Percentiles rank a stretch among this genome's conserved stretches.
Evolutionary conservation across 1,284 basidiomycete genomes (phyloP).

Genomic region (Apiotrichum siamense): DNA sequence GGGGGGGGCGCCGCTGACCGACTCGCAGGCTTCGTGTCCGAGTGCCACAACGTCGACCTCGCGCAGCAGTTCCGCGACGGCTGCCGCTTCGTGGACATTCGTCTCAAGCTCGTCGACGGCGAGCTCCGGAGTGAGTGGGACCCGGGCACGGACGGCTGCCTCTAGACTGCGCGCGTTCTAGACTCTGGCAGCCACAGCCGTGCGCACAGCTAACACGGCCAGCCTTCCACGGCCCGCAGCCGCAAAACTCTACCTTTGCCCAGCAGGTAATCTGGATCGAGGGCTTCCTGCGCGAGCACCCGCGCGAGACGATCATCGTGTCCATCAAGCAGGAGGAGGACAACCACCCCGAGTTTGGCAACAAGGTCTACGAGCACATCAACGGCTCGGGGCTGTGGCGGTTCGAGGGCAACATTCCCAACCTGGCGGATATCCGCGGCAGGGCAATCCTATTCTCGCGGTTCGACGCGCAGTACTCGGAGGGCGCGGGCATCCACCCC

Average conservation of each 20-base stretch:
- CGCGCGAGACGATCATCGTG: conserved; percentile 68
- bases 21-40: conserved; percentile 27
- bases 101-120: conserved; percentile 62
- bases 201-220: neutral
- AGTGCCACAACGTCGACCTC: conserved; percentile 43
- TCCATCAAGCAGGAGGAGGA: conserved; percentile 75
- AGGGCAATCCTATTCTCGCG: conserved; percentile 74
- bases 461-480: conserved; percentile 61
- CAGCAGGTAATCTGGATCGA: conserved; percentile 58
- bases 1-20: too few species aligned
- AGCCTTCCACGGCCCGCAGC: conserved; percentile 41
- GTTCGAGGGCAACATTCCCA: conserved; percentile 68
- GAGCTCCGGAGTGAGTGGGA: conserved; percentile 45
- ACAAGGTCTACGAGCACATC: conserved; percentile 61
- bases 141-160: too few species aligned
- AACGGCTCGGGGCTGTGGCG: conserved; percentile 65
- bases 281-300: conserved; percentile 59
- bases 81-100: conserved; percentile 72
- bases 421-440: conserved; percentile 71
- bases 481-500: conserved; percentile 65
- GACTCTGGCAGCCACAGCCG: neutral
- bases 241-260: conserved; percentile 58
- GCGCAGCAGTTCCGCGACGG: conserved; percentile 48
- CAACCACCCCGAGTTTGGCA: conserved; percentile 54
- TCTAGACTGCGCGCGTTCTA: too few species aligned